phyloP scores from a whole-genome alignment of 371 early-diverging fungal species.

The Mortierella sp. region DNA sequence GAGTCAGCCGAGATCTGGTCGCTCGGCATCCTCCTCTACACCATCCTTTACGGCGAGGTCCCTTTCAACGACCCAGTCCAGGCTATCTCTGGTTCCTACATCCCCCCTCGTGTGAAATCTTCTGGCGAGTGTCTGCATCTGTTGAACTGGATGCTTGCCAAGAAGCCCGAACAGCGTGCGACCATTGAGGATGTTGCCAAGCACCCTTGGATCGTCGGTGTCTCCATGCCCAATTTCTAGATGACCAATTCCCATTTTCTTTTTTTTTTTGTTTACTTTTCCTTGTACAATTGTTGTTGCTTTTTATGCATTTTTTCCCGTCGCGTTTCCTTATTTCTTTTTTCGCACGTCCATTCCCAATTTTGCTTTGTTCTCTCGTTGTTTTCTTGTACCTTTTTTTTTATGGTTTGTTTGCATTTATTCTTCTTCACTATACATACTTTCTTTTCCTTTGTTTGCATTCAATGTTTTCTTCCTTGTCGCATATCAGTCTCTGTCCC shows the following conservation, averaged over 20 bases:
- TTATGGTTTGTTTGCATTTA: neutral
- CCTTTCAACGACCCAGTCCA: conserved; percentile 75
- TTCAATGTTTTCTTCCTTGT: neutral
- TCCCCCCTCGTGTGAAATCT: conserved; percentile 59
- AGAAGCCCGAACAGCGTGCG: conserved; percentile 67
- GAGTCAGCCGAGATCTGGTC: conserved; percentile 89
- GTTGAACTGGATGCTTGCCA: conserved; percentile 75
- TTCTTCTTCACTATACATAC: neutral
- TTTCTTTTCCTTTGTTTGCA: neutral
- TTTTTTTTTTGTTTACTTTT: neutral
- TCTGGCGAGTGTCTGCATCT: conserved; percentile 69
- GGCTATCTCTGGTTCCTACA: conserved; percentile 64
- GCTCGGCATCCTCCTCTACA: conserved; percentile 83
- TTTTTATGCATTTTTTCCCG: neutral
- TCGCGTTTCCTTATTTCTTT: neutral
- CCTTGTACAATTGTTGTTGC: neutral
- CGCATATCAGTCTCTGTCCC: neutral
- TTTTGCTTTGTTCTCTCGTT: neutral
- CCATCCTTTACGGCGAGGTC: conserved; percentile 79
- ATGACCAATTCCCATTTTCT: neutral
- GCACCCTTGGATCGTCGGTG: conserved; percentile 71
- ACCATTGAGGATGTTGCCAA: conserved; percentile 70
- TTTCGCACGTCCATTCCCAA: neutral
- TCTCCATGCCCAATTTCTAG: conserved; percentile 19
- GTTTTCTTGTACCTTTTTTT: neutral